Base-by-base conservation (phyloP, 2,329 filamentous ascomycete species). In the Aureobasidium sp. region DNA sequence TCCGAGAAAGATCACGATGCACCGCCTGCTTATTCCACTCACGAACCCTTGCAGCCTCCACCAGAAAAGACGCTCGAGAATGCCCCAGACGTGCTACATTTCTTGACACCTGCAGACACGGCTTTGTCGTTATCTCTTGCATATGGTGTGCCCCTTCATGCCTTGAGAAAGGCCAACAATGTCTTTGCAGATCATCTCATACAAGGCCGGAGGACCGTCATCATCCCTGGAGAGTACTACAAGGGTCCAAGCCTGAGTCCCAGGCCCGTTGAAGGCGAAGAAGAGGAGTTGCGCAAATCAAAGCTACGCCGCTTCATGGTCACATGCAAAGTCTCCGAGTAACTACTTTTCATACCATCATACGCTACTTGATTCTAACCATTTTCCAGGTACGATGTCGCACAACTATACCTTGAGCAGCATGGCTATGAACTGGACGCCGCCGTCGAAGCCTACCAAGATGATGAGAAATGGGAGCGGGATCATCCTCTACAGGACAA, bases 251-350 rank as follows among this genome's bases (percentile, higher is more conserved):
- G 84, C 67, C 75, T 91, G 29, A 89, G 86, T 49, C 88, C 89
- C 1, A 77, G 81, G 32, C 89, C 89, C 0, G 68, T 89, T n/a
- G 87, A 89, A 59, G 85, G 86, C 52, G 88, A 90, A 69, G 87
- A 88, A 49, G 89, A 91, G 68, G 86, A 89, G 74, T 77, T 82
- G 54, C 81, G 85, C 65, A 92, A 90, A 74, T 80, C 77, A 21
- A 86, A 86, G 69, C 80, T 93, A 37, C 80, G 90, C 45, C 83
- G 87, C 64, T 93, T 87, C 79, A 92, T 92, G 89, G 85, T 90
- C 2, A 80, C 81, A 1, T 90, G 86, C 75, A 93, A 93, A 71
- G 87, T 90, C 32, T 77, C 83, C 29, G 87, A 92, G 78, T 92
- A 86, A 58, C 42, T 27, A 32, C 7, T 15, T 41, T 5, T 32